A percentile compares a stretch with the other conserved stretches of the same genome.
These are phyloP conservation scores for Phytophthora pisi DNA, from an alignment of 352 stramenopile species.

Conservation along the genomic window DNA sequence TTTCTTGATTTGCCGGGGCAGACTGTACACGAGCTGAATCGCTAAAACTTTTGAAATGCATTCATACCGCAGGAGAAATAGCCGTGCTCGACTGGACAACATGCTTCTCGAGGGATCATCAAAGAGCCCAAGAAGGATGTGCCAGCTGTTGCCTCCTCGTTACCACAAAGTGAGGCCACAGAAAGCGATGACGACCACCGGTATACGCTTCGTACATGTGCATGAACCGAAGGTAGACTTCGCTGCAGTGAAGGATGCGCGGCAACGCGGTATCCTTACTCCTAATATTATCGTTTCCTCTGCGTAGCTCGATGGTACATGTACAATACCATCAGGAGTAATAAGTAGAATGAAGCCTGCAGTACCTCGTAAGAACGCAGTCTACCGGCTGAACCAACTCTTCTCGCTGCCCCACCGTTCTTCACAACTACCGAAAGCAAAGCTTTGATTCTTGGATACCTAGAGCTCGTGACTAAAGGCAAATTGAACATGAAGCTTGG, in stretches of 20 bases:
- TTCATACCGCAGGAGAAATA: not conserved
- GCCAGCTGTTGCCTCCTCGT: constrained; percentile 5
- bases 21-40: not conserved
- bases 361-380: not conserved
- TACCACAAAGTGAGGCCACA: not conserved
- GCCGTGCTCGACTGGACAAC: constrained; percentile 17
- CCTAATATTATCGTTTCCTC: no score
- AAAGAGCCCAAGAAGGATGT: constrained; percentile 20
- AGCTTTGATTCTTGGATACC: not conserved
- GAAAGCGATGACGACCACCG: not conserved
- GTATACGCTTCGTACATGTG: not conserved
- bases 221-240: no score
- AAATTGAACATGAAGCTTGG: not conserved
- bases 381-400: not conserved
- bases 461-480: not conserved
- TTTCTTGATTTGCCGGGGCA: no score
- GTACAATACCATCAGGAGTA: not conserved
- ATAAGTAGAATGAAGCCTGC: no score
- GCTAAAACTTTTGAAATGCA: not conserved
- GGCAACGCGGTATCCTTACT: no score
- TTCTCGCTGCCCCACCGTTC: not conserved
- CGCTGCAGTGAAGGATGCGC: no score
- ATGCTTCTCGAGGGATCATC: constrained; percentile 15
- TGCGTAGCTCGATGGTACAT: not conserved
- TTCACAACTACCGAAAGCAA: not conserved